phyloP scores from a whole-genome alignment of 2,329 filamentous ascomycete genomes.

The Stachybotrys elegans region DNA sequence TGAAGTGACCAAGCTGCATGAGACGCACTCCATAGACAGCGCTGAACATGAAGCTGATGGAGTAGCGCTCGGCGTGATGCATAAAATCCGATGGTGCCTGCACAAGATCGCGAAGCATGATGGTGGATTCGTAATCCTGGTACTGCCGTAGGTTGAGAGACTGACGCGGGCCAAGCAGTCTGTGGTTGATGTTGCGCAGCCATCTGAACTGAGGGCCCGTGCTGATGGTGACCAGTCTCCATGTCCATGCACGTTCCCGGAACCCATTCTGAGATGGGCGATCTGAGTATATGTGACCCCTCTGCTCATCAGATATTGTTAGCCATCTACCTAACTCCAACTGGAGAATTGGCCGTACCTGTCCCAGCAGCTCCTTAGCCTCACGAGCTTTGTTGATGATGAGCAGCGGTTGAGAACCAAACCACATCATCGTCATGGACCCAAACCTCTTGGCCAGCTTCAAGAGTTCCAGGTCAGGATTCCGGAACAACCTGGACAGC shows the following conservation, averaged over 20 bases:
- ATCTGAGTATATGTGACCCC: neutral
- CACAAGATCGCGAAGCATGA: neutral
- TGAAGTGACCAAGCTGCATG: neutral
- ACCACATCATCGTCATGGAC: neutral
- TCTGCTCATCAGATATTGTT: too few species aligned
- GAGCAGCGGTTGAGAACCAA: neutral
- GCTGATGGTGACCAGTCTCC: neutral
- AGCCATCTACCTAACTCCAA: too few species aligned
- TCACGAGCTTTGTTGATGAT: neutral
- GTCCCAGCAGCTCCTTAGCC: neutral
- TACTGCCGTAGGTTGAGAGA: neutral
- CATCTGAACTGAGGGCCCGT: neutral
- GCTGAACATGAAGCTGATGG: slow-evolving; percentile 6
- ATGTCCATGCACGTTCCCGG: neutral
- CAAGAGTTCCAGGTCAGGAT: neutral
- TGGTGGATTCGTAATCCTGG: slow-evolving; percentile 4
- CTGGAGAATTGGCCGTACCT: too few species aligned
- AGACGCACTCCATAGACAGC: slow-evolving; percentile 4
- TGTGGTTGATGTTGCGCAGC: neutral
- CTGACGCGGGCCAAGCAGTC: neutral
- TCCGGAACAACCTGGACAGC: neutral
- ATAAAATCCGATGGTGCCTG: neutral
- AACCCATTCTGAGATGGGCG: neutral
- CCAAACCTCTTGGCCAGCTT: neutral
- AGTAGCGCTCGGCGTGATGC: neutral